phyloP scores from a whole-genome alignment of 768 basidiomycete species.

The Psilocybe tampanensis region DNA sequence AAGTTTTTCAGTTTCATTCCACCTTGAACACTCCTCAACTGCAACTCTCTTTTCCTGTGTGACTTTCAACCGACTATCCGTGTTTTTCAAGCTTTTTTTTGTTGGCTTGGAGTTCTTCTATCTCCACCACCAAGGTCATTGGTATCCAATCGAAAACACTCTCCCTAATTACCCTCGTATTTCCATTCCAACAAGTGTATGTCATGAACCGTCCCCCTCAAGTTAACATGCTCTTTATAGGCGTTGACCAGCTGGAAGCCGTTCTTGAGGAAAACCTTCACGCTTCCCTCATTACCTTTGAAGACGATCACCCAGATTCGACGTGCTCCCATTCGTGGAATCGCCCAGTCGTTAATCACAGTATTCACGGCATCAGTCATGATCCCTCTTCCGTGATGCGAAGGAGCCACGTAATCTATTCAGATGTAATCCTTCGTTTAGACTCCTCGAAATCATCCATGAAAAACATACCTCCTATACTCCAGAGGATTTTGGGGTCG shows the following conservation, averaged over 20 bases:
- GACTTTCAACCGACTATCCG: too few species aligned
- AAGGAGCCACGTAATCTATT: slow-evolving; percentile 62
- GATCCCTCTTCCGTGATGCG: slow-evolving; percentile 68
- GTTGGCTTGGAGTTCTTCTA: too few species aligned
- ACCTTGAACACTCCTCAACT: too few species aligned
- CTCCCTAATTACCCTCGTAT: slow-evolving; percentile 5
- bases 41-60: too few species aligned
- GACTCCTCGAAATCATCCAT: not conserved
- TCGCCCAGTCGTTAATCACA: slow-evolving; percentile 58
- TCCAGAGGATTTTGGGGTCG: slow-evolving; percentile 61
- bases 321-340: slow-evolving; percentile 64
- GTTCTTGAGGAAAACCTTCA: slow-evolving; percentile 52
- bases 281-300: slow-evolving; percentile 59
- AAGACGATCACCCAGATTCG: slow-evolving; percentile 47
- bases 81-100: too few species aligned
- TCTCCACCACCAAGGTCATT: too few species aligned
- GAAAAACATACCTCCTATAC: slow-evolving; percentile 53
- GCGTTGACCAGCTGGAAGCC: slow-evolving; percentile 24
- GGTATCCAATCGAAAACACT: too few species aligned
- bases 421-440: not conserved
- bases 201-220: slow-evolving; percentile 24
- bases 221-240: slow-evolving; percentile 16
- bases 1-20: too few species aligned
- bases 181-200: slow-evolving; percentile 33
- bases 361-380: slow-evolving; percentile 68